A percentile compares a stretch with the other conserved stretches of the same genome.
Evolutionary conservation across 768 basidiomycete genomes (phyloP).

Genomic region (Tulasnella sp.): DNA sequence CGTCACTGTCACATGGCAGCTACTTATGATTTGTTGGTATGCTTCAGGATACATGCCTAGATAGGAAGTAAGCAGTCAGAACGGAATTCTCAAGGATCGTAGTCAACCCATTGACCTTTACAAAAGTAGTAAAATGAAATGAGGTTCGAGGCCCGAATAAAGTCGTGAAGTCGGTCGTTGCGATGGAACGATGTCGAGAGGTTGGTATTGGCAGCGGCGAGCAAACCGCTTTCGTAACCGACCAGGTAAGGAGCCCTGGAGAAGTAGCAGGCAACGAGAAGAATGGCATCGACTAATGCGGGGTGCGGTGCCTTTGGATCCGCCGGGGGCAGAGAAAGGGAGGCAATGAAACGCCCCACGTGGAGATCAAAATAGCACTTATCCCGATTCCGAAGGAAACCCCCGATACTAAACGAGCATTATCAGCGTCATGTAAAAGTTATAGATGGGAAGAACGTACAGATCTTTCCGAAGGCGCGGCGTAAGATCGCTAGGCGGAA

Average conservation of each 20-base stretch:
- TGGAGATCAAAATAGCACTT: constrained; percentile 26
- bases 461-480: constrained; percentile 8
- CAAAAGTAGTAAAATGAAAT: constrained; percentile 22
- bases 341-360: constrained; percentile 17
- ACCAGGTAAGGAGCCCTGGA: constrained; percentile 11
- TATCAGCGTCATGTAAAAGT: not conserved
- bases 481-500: constrained; percentile 11
- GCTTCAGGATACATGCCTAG: constrained; percentile 20
- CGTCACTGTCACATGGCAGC: constrained; percentile 51
- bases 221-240: constrained; percentile 8
- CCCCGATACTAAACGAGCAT: constrained; percentile 17
- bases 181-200: not conserved
- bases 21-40: constrained; percentile 10
- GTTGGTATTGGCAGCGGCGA: not conserved
- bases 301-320: constrained; percentile 22
- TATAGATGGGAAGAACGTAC: not conserved
- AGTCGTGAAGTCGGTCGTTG: constrained; percentile 23
- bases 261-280: constrained; percentile 24
- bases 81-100: not conserved
- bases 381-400: constrained; percentile 20
- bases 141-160: constrained; percentile 21
- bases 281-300: constrained; percentile 23
- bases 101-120: constrained; percentile 1
- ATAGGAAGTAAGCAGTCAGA: not conserved
- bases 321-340: not conserved